phyloP scores from a whole-genome alignment of 179 eudicot genomes.

The Beta lomatogona region DNA sequence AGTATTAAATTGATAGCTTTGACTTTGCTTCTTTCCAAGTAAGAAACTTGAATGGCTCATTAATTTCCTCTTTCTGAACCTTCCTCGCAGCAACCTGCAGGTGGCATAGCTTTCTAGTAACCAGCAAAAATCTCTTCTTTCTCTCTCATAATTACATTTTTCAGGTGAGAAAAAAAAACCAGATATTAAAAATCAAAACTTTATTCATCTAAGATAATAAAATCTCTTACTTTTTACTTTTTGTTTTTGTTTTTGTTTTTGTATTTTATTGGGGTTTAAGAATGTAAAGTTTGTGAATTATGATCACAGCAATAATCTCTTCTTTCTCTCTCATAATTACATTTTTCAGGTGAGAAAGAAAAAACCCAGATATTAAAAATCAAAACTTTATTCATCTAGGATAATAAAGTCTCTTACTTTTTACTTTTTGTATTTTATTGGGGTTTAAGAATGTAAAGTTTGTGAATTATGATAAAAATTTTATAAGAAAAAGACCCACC shows the following conservation, averaged over 20 bases:
- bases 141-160: neutral
- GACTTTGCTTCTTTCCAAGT: slow-evolving; percentile 8
- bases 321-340: neutral
- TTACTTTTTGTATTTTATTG: neutral
- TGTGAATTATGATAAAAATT: too few species aligned
- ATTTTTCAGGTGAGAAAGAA: neutral
- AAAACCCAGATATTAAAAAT: neutral
- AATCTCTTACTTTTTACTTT: neutral
- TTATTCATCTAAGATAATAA: slow-evolving; percentile 1
- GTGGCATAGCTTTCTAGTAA: slow-evolving; percentile 15
- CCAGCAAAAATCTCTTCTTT: slow-evolving; percentile 4
- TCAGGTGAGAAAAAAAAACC: neutral
- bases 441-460: too few species aligned
- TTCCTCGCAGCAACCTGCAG: slow-evolving; percentile 13
- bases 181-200: slow-evolving; percentile 7
- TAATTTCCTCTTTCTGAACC: neutral
- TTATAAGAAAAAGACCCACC: slow-evolving; percentile 15
- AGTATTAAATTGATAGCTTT: slow-evolving; percentile 7
- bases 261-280: too few species aligned
- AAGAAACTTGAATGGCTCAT: slow-evolving; percentile 10
- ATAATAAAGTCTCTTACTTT: neutral
- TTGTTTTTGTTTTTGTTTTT: neutral
- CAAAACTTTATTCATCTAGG: slow-evolving; percentile 11
- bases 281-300: too few species aligned
- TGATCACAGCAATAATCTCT: neutral